A percentile compares a stretch with the other conserved stretches of the same genome.
phyloP scores from a whole-genome alignment of 345 rosid species.

The Angophora floribunda region DNA sequence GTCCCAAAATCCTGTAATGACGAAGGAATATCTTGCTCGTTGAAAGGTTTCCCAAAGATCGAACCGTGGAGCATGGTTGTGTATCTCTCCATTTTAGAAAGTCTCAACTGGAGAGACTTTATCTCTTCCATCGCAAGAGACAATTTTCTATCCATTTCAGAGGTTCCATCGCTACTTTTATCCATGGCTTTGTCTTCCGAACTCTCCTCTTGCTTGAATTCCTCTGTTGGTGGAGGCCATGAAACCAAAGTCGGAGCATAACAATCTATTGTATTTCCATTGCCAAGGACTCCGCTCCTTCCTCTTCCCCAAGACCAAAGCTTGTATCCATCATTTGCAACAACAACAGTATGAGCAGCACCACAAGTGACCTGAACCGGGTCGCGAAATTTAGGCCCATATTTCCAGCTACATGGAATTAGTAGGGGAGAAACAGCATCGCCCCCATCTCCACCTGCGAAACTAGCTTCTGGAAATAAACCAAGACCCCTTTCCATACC shows the following conservation, averaged over 20 bases:
- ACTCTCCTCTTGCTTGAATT: constrained; percentile 18
- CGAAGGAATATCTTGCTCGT: constrained; percentile 56
- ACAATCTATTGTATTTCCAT: constrained; percentile 36
- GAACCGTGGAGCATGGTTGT: constrained; percentile 80
- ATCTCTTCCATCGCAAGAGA: constrained; percentile 57
- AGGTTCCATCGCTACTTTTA: neutral
- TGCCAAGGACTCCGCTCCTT: constrained; percentile 84
- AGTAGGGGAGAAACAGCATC: constrained; percentile 57
- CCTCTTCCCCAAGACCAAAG: constrained; percentile 98
- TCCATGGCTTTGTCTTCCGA: constrained; percentile 16
- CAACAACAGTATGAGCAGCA: constrained; percentile 83
- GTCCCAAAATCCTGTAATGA: constrained; percentile 33
- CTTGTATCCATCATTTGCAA: constrained; percentile 60
- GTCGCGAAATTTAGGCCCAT: constrained; percentile 36
- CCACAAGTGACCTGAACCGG: constrained; percentile 75
- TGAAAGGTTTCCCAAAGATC: constrained; percentile 65
- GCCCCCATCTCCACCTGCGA: constrained; percentile 47
- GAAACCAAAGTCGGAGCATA: constrained; percentile 35
- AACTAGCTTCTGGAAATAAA: constrained; percentile 74
- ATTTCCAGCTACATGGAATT: constrained; percentile 15
- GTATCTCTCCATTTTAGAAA: constrained; percentile 58
- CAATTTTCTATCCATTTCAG: constrained; percentile 31
- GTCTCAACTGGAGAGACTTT: constrained; percentile 51
- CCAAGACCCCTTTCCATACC: constrained; percentile 94
- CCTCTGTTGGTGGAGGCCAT: constrained; percentile 54